Evolutionary conservation across 2,329 filamentous ascomycete genomes (phyloP).

Genomic region (Amesomyces nigricolor): DNA sequence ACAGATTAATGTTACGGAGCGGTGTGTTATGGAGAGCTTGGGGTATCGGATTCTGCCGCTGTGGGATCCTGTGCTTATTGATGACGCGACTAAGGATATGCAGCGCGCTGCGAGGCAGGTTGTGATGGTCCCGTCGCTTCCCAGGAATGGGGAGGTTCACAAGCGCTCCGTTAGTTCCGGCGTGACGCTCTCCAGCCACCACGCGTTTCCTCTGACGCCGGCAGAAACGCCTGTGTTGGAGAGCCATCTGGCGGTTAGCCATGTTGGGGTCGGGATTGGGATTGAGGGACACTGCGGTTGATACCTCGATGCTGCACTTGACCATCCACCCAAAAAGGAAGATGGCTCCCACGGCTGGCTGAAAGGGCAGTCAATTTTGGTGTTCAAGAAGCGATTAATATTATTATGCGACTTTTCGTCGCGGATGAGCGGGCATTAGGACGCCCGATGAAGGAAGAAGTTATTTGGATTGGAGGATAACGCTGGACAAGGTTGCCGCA

Average conservation of each 20-base stretch:
- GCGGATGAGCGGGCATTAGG: too few species aligned
- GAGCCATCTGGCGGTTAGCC: slow-evolving; percentile 11
- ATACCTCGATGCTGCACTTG: slow-evolving; percentile 6
- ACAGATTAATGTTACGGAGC: slow-evolving; percentile 60
- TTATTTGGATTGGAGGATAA: too few species aligned
- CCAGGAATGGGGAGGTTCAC: slow-evolving; percentile 24
- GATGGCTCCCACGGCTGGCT: slow-evolving; percentile 7
- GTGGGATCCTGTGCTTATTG: slow-evolving; percentile 50
- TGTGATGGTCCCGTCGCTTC: slow-evolving; percentile 13
- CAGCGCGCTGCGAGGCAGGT: slow-evolving; percentile 45
- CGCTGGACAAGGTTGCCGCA: neutral
- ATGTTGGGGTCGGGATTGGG: slow-evolving; percentile 1
- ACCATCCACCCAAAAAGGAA: slow-evolving; percentile 9
- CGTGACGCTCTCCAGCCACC: slow-evolving; percentile 36
- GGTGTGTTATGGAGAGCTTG: slow-evolving; percentile 58
- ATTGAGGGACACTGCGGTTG: neutral
- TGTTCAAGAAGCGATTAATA: neutral
- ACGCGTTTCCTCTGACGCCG: slow-evolving; percentile 38
- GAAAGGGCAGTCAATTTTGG: neutral
- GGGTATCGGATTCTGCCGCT: slow-evolving; percentile 58
- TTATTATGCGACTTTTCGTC: too few species aligned
- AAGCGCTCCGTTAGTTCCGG: slow-evolving; percentile 37
- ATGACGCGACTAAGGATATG: slow-evolving; percentile 59
- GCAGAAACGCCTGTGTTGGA: slow-evolving; percentile 36
- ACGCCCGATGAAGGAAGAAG: too few species aligned